Evolutionary conservation across 176 grass and related monocot species (phyloP).

Genomic region (Triticum dicoccoides): DNA sequence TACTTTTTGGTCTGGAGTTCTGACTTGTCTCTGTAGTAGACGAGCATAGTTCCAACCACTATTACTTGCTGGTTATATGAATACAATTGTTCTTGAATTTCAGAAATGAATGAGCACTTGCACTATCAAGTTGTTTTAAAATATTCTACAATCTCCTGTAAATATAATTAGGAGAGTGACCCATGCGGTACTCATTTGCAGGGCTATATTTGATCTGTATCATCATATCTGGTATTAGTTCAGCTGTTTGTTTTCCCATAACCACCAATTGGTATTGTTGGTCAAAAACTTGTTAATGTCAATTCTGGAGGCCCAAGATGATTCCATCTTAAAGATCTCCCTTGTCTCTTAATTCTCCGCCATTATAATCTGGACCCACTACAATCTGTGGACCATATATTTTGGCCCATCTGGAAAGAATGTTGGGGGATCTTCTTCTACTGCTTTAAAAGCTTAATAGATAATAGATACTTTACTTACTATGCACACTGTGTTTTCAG

Average conservation of each 20-base stretch:
- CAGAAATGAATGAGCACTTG: slow-evolving; percentile 2
- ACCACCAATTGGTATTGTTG: not conserved
- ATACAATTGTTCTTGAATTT: slow-evolving; percentile 2
- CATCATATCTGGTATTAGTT: not conserved
- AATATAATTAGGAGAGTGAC: not conserved
- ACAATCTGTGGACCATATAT: not conserved
- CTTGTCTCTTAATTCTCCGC: not conserved
- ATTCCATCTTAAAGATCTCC: not conserved
- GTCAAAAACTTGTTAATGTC: not conserved
- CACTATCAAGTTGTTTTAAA: slow-evolving; percentile 14
- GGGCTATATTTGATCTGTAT: not conserved
- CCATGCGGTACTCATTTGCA: not conserved
- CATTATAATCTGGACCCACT: not conserved
- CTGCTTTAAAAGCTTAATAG: not conserved
- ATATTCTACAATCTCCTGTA: slow-evolving; percentile 1
- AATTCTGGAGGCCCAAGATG: not conserved
- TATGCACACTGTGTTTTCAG: slow-evolving; percentile 35
- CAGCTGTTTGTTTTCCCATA: not conserved
- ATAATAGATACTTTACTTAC: not conserved
- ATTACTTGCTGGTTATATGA: not conserved
- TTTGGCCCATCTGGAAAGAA: not conserved
- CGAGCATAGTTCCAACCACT: not conserved
- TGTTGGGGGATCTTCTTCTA: not conserved
- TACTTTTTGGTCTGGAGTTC: slow-evolving; percentile 1
- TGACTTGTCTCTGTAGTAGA: slow-evolving; percentile 6